Evolutionary conservation across 202 grass and related monocot species (phyloP), one percentile per base, ranked within the genome.

Genomic region (Setaria italica): DNA sequence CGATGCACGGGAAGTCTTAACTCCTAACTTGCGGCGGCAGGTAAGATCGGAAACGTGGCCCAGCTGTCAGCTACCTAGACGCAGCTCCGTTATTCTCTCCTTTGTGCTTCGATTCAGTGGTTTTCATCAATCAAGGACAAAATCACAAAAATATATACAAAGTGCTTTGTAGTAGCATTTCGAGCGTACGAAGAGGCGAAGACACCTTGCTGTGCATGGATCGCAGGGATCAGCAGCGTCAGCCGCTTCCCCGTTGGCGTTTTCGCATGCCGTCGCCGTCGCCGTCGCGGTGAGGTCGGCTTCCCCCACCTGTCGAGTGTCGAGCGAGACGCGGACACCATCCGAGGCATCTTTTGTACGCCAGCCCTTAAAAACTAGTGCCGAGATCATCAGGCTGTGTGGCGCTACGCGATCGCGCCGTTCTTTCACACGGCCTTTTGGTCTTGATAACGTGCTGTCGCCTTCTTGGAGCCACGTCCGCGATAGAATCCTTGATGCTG

Each of bases 261-360:
- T 75, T 75, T 1, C 10, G 69, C 11, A 10, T 25, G 16, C 2
- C 46, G 20, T 54, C 46, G 56, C 41, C 57, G 45, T 39, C 47
- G 14, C 11, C 54, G 15, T 80, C 47, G 17, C 67, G 16, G 35
- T 17, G 68, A 74, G 85, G 59, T 74, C 78, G 17, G 57, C 25
- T 16, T 30, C 20, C 62, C 46, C 66, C 32, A 64, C 79, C 81
- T 66, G 66, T 46, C 57, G 9, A 48, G 72, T 41, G 5, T 41
- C 57, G 16, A 48, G 72, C 56, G 47, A 77, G 72, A 70, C 9
- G 79, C 20, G 29, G 69, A 75, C 60, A 80, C 34, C 8, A 21
- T 45, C n/a, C 76, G 29, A 69, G 11, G 76, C 12, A 43, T 32
- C 21, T 76, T 69, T 78, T 71, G 72, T 71, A 78, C 46, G 78